These are phyloP conservation scores for Phytophthora constricta DNA, from an alignment of 352 stramenopile genomes.

Conservation along the genomic window DNA sequence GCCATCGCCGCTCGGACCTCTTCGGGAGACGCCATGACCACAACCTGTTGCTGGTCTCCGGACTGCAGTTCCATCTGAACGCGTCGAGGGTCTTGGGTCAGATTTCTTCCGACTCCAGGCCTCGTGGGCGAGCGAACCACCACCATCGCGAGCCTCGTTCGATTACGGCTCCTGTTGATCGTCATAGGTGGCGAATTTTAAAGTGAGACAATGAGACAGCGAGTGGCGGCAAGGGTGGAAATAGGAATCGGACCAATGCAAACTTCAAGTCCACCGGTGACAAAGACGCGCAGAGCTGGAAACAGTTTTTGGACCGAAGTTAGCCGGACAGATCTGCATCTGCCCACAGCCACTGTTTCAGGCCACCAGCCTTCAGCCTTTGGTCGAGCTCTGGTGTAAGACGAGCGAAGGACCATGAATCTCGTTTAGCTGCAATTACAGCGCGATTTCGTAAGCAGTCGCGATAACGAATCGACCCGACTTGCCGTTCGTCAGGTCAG, in stretches of 20 bases:
- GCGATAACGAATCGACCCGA: not conserved
- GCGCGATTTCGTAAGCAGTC: not conserved
- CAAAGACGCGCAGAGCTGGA: not conserved
- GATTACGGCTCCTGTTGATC: conserved; percentile 15
- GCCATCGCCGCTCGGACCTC: conserved; percentile 15
- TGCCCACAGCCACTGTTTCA: not conserved
- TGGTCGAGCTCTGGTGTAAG: too few relatives aligned
- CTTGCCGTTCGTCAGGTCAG: not conserved
- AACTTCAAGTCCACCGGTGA: not conserved
- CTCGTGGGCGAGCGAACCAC: conserved; percentile 20
- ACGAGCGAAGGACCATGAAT: not conserved
- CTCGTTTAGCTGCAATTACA: not conserved
- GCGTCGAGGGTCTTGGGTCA: conserved; percentile 14
- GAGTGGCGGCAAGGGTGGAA: not conserved
- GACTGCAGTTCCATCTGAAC: conserved; percentile 27
- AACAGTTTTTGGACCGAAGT: not conserved
- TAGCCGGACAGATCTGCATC: not conserved
- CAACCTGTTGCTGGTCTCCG: conserved; percentile 15
- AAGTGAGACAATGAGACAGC: not conserved
- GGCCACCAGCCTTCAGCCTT: too few relatives aligned
- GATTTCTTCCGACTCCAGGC: not conserved
- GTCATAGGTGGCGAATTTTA: conserved; percentile 12
- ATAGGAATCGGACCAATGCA: not conserved
- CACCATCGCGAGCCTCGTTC: conserved; percentile 24
- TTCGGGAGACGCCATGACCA: conserved; percentile 30